These are phyloP conservation scores for Acacia pycnantha DNA, from an alignment of 331 rosid species.

Conservation along the genomic window DNA sequence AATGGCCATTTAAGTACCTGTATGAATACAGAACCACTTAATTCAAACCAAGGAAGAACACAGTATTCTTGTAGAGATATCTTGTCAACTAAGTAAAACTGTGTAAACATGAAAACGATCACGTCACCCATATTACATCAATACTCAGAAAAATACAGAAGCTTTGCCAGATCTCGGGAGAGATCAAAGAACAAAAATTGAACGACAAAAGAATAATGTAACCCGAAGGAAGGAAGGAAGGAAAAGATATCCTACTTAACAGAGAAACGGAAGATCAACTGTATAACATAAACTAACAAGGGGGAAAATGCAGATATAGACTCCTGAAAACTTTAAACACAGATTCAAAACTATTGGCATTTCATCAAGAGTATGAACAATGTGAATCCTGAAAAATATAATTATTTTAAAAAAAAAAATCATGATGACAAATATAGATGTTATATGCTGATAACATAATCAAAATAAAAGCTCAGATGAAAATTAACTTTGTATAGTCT, in stretches of 20 bases:
- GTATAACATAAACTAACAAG: background rate
- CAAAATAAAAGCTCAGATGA: constrained; percentile 12
- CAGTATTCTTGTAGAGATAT: background rate
- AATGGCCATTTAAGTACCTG: constrained; percentile 77
- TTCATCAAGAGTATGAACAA: background rate
- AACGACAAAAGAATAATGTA: background rate
- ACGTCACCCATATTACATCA: background rate
- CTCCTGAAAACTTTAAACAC: constrained; percentile 10
- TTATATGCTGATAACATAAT: constrained; percentile 21
- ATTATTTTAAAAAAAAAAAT: background rate
- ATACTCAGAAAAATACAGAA: background rate
- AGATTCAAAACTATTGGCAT: background rate
- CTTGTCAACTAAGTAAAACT: background rate
- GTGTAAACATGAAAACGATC: background rate
- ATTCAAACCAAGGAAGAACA: constrained; percentile 1
- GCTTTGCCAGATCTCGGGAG: background rate
- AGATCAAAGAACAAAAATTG: background rate
- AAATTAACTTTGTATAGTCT: constrained; percentile 74
- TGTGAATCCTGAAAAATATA: background rate
- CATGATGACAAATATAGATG: constrained; percentile 25
- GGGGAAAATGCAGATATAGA: background rate
- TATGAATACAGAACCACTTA: constrained; percentile 29
- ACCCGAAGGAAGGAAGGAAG: background rate
- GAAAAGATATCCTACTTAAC: background rate
- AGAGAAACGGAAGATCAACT: background rate